Percentiles rank a stretch among this genome's conserved stretches.
Evolutionary conservation across 257 asterid genomes (phyloP).

Genomic region (Przewalskia tangutica): DNA sequence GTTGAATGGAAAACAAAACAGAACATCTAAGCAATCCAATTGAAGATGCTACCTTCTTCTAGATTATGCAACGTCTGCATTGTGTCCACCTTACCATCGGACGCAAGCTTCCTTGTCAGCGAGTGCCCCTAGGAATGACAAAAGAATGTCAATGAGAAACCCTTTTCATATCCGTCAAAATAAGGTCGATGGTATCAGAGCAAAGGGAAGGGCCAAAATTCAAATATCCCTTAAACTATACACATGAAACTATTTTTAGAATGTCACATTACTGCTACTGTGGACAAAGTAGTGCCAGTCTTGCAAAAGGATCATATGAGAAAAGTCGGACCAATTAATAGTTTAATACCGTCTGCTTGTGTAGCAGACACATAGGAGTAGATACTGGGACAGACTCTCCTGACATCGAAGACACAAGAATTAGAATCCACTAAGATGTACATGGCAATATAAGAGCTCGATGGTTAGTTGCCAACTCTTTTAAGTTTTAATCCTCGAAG

Average conservation of each 20-base stretch:
- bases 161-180: neutral
- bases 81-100: constrained; percentile 71
- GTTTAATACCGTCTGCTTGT: neutral
- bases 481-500: neutral
- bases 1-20: neutral
- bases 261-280: neutral
- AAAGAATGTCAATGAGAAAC: neutral
- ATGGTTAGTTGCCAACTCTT: neutral
- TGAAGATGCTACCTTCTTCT: constrained; percentile 48
- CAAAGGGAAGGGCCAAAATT: neutral
- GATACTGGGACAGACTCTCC: neutral
- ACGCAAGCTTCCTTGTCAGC: constrained; percentile 50
- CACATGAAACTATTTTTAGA: neutral
- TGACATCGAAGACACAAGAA: neutral
- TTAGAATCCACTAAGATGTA: neutral
- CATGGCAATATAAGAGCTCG: neutral
- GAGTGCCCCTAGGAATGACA: constrained; percentile 56
- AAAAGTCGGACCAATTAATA: neutral
- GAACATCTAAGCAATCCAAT: neutral
- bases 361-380: neutral
- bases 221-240: neutral
- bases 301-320: neutral
- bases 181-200: neutral
- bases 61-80: constrained; percentile 65
- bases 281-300: neutral